Percentiles rank a stretch among this genome's conserved stretches.
phyloP scores from a whole-genome alignment of 2,329 filamentous ascomycete genomes.

The Alternaria triticimaculans region DNA sequence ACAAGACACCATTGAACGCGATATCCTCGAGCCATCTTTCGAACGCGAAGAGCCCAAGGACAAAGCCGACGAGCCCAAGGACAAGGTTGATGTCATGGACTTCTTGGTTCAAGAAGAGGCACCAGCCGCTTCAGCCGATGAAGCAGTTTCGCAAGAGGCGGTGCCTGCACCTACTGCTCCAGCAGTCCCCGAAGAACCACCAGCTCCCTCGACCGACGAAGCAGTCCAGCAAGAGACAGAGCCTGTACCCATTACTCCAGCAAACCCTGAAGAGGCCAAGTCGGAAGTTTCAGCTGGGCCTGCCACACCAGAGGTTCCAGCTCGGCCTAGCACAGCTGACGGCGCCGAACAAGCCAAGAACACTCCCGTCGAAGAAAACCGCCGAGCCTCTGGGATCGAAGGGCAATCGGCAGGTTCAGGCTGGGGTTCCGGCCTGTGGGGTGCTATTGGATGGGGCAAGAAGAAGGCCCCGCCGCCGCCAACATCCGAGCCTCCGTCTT shows the following conservation, averaged over 20 bases:
- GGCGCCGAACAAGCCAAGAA: constrained; percentile 2
- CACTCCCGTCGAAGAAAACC: constrained; percentile 3
- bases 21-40: constrained; percentile 32
- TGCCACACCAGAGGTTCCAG: background rate
- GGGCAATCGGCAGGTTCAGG: constrained; percentile 19
- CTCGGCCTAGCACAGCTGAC: constrained; percentile 6
- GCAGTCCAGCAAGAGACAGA: background rate
- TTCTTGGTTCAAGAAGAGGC: constrained; percentile 17
- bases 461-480: constrained; percentile 28
- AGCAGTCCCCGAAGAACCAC: background rate
- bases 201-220: background rate
- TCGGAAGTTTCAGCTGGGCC: background rate
- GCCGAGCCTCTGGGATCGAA: constrained; percentile 11
- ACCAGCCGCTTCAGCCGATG: background rate
- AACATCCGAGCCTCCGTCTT: constrained; percentile 13
- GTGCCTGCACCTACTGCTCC: background rate
- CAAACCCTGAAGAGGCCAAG: background rate
- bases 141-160: background rate
- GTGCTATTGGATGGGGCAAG: constrained; percentile 43
- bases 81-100: constrained; percentile 19
- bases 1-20: constrained; percentile 24
- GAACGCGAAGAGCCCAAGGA: constrained; percentile 12
- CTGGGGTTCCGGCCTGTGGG: constrained; percentile 36
- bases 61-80: constrained; percentile 5
- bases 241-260: background rate